Evolutionary conservation across 768 basidiomycete species (phyloP), one percentile per base, ranked within the genome.

Genomic region (Boletellus emodensis): DNA sequence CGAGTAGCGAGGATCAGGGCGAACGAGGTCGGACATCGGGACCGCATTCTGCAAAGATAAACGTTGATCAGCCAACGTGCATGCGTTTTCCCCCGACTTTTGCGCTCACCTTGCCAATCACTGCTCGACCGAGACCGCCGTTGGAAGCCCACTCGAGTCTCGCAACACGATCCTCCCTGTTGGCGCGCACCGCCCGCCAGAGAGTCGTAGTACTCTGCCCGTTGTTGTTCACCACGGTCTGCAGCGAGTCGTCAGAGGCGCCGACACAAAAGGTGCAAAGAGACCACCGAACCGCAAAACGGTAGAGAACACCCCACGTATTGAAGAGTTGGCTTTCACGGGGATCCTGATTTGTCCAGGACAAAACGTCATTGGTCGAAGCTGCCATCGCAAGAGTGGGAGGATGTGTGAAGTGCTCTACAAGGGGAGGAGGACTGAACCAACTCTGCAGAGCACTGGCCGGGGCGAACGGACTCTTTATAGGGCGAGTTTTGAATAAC

Each of bases 341-440:
- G 60, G 87, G 85, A 68, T 92, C 89, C 60, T 85, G 83, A 70
- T 85, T 89, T 40, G 90, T 91, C 90, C 90, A 93, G 47, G 84
- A 88, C 66, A 90, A 80, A 43, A 89, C 75, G 52, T 90, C 87
- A 69, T 82, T 79, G 50, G 79, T 72, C 49, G 76, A 62, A 60
- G 75, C 70, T 41, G 77, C 63, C 80, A 82, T 82, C 53, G 54
- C 63, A 60, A 63, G 61, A 49, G 75, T 68, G 58, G 75, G 62
- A 33, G 18, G 48, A 61, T 73, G 72, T 41, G 53, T 61, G 59
- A 55, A 60, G 59, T 58, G 52, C 40, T 53, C 62, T 65, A 59
- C 30, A 30, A 57, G 60, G 60, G 61, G 62, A 69, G 68, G 60
- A 61, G 58, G 59, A 54, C 59, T 60, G 48, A 44, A 44, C 58